Conservation (phyloP, 345 rosid genomes). For the Barbarea vulgaris region DNA sequence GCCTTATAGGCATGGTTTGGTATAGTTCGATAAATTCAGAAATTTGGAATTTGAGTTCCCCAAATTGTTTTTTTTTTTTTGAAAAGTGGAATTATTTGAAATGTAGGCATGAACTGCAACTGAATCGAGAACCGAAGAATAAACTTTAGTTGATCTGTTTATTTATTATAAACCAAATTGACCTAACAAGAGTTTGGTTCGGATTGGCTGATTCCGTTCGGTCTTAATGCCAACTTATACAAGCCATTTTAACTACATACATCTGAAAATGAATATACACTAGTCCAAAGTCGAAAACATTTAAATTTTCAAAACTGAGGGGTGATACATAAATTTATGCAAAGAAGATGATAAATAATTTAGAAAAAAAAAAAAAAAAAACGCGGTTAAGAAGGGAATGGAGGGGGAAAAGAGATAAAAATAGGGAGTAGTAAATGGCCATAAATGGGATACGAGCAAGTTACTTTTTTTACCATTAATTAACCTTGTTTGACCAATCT, state of each 20-base stretch:
- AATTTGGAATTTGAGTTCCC: neutral
- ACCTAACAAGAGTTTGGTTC: neutral
- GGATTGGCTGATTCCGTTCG: neutral
- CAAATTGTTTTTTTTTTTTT: too few relatives aligned
- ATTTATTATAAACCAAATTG: neutral
- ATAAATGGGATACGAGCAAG: conserved; percentile 37
- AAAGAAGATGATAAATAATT: neutral
- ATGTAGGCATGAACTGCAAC: neutral
- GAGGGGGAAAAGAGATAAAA: conserved; percentile 27
- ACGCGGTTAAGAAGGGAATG: conserved; percentile 31
- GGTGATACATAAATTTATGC: neutral
- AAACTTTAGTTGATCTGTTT: neutral
- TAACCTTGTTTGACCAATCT: conserved; percentile 28
- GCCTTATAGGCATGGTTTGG: neutral
- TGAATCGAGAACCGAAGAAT: neutral
- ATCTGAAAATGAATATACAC: neutral
- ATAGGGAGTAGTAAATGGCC: conserved; percentile 26
- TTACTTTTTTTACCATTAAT: conserved; percentile 32
- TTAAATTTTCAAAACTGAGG: neutral
- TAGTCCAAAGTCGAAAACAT: neutral
- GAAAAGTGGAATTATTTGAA: neutral
- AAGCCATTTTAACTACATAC: neutral
- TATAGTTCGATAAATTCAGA: neutral
- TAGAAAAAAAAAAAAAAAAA: neutral
- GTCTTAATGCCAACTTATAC: neutral